Conservation (phyloP, 768 basidiomycete genomes). For the Megacollybia marginata region DNA sequence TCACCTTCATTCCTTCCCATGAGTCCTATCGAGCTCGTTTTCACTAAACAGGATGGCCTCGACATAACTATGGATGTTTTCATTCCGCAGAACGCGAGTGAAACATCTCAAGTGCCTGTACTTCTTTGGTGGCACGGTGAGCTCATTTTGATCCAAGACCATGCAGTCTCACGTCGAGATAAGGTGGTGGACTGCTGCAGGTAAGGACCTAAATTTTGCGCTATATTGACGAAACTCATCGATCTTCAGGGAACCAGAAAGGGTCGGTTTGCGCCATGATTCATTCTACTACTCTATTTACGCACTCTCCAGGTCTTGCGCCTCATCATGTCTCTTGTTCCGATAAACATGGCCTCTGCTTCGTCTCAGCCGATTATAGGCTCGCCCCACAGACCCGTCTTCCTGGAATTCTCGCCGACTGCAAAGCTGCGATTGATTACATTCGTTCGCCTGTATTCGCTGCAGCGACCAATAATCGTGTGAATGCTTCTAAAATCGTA, state of each 20-base stretch:
- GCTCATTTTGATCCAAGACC: neutral
- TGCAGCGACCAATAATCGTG: constrained; percentile 17
- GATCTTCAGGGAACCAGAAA: constrained; percentile 18
- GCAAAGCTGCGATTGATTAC: constrained; percentile 26
- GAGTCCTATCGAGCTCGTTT: constrained; percentile 23
- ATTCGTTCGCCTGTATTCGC: constrained; percentile 20
- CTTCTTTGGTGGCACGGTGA: constrained; percentile 31
- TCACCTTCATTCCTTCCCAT: constrained; percentile 4
- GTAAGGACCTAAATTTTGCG: constrained; percentile 2
- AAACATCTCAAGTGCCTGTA: constrained; percentile 20
- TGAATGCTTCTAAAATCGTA: constrained; percentile 22
- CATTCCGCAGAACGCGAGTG: constrained; percentile 21
- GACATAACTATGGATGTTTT: constrained; percentile 29
- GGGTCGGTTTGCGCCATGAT: constrained; percentile 6
- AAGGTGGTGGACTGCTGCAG: constrained; percentile 27
- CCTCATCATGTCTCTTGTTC: constrained; percentile 28
- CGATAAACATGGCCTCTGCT: constrained; percentile 20
- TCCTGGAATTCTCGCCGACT: constrained; percentile 27
- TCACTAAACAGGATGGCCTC: constrained; percentile 21
- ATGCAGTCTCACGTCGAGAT: neutral
- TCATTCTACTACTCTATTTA: neutral
- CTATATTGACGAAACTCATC: neutral
- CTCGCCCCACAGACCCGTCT: constrained; percentile 29
- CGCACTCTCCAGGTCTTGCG: constrained; percentile 14
- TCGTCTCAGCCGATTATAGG: constrained; percentile 28